Percentiles rank a stretch among this genome's conserved stretches.
Conservation (phyloP, 176 grass and related monocot genomes). For the Cenchrus americanus region DNA sequence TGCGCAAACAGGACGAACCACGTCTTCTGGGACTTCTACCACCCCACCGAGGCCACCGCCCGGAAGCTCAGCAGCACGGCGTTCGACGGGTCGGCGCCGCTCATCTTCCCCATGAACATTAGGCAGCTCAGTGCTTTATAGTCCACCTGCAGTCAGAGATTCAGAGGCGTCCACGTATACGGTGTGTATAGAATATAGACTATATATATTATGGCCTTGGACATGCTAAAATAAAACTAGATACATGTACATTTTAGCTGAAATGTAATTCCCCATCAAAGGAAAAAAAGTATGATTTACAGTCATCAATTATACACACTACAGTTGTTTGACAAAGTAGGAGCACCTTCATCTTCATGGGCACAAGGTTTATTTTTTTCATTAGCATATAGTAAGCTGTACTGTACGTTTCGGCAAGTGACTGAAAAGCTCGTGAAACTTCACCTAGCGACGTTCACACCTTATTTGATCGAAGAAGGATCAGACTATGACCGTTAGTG, state of each 20-base stretch:
- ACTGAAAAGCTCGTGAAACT: background rate
- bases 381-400: no score
- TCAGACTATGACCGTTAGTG: no score
- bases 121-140: constrained; percentile 52
- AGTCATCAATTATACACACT: no score
- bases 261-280: background rate
- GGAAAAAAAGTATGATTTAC: no score
- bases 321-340: no score
- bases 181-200: background rate
- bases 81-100: constrained; percentile 61
- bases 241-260: background rate
- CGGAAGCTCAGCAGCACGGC: constrained; percentile 43
- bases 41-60: constrained; percentile 75
- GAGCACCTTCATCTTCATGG: no score
- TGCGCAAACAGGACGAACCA: constrained; percentile 62
- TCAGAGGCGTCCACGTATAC: background rate
- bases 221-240: background rate
- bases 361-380: no score
- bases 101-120: constrained; percentile 64
- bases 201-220: background rate
- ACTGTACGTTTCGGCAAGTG: no score
- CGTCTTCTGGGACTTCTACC: constrained; percentile 88
- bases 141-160: background rate
- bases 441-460: background rate
- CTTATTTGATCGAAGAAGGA: no score